Base-by-base conservation (phyloP, 2,329 filamentous ascomycete genomes). In the Aspergillus pseudoglaucus region DNA sequence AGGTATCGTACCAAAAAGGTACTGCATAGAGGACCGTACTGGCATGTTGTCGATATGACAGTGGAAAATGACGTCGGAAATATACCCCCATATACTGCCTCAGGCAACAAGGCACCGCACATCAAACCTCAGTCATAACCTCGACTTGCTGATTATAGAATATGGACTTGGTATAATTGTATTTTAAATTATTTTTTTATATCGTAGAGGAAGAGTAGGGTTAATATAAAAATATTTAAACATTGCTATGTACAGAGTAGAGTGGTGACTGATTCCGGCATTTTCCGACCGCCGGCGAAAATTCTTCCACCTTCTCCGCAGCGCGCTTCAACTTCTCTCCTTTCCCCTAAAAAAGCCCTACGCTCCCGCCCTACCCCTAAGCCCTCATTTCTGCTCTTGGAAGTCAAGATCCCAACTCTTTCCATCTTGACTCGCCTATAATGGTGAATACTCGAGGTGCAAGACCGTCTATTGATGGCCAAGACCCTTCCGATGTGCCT, bases 381-480 rank as follows among this genome's bases (percentile, higher is more conserved):
- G 67, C 69, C 69, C 69, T 72, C 62, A 72, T 72, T 72, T 70
- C 69, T 72, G 58, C 65, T 72, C 67, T 64, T 61, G 69, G 69
- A 70, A 68, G 61, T 60, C 60, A 53, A 58, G 50, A 57, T 50
- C 51, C 50, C 48, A 52, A 56, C 54, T 50, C 53, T 48, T 51
- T 53, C 47, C 50, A 52, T 46, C 52, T 53, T 48, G 47, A 55
- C 51, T 51, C 52, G 44, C 49, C 57, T 55, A 57, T 44, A 47
- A 69, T 70, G 66, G 61, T 62, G 52, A 61, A 65, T 53, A 58
- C 63, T 39, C 56, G 48, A 52, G 64, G 53, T 42, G 50, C 55
- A 51, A 53, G 46, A 41, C 50, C 62, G 46, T 58, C 63, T 49
- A 53, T 62, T 42, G 63, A 69, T 55, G 59, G 54, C 38, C 53